A percentile compares a stretch with the other conserved stretches of the same genome.
Conservation (phyloP, 352 stramenopile species). For the Phytophthora aleatoria region DNA sequence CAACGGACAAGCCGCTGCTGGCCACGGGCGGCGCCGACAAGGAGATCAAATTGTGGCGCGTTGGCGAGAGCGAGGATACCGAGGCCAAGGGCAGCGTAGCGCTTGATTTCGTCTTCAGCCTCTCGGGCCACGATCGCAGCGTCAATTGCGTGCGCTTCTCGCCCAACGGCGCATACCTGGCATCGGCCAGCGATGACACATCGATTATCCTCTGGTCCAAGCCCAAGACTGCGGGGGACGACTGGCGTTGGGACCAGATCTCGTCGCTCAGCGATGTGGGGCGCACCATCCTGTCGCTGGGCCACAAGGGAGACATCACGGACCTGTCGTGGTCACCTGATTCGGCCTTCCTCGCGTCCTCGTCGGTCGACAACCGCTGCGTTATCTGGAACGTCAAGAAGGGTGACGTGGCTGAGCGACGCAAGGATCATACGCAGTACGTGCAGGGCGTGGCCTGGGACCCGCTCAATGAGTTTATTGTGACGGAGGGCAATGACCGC, state of each 20-base stretch:
- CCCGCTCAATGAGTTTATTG: conserved; percentile 93
- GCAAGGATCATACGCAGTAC: conserved; percentile 95
- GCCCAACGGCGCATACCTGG: conserved; percentile 81
- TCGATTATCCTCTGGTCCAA: conserved; percentile 88
- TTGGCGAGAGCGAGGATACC: conserved; percentile 25
- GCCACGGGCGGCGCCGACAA: conserved; percentile 88
- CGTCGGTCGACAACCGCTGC: conserved; percentile 92
- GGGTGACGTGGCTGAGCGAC: conserved; percentile 75
- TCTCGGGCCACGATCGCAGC: conserved; percentile 88
- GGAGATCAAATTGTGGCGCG: conserved; percentile 88
- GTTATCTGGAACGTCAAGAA: conserved; percentile 89
- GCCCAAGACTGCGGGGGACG: conserved; percentile 66
- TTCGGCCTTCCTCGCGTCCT: conserved; percentile 90
- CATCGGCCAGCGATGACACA: conserved; percentile 89
- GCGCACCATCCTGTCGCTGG: conserved; percentile 73
- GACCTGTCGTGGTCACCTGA: conserved; percentile 93
- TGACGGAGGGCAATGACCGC: conserved; percentile 94
- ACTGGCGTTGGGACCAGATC: conserved; percentile 83
- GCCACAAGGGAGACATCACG: conserved; percentile 91
- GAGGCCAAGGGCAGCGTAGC: conserved; percentile 13
- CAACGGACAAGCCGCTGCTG: conserved; percentile 39
- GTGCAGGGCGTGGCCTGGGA: conserved; percentile 97
- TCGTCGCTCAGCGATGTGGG: conserved; percentile 81
- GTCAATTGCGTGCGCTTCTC: conserved; percentile 94
- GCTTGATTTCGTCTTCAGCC: conserved; percentile 83